phyloP scores from a whole-genome alignment of 805 yeast species.

The Wickerhamiella kurtzmanii region DNA sequence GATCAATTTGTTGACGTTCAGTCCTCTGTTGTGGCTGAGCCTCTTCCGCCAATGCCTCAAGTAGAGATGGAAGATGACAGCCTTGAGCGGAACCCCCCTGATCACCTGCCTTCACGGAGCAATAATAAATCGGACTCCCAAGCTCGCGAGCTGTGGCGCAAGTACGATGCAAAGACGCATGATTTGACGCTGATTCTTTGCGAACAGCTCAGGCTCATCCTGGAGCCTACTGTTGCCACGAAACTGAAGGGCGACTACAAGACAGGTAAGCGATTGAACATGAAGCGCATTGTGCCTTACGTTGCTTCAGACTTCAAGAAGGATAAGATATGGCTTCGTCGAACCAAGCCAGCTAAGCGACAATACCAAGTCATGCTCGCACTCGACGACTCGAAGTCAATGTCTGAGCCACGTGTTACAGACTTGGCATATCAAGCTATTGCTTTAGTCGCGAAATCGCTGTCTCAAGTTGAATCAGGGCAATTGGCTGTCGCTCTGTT shows the following conservation, averaged over 20 bases:
- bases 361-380: conserved; percentile 97
- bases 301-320: conserved; percentile 95
- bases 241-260: conserved; percentile 90
- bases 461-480: conserved; percentile 89
- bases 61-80: background rate
- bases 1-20: no score
- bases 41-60: background rate
- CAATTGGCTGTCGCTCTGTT: conserved; percentile 80
- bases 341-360: conserved; percentile 95
- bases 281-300: conserved; percentile 95
- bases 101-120: background rate
- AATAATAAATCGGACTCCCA: conserved; percentile 26
- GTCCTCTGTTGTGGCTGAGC: background rate
- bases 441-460: conserved; percentile 84
- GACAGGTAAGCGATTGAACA: conserved; percentile 91
- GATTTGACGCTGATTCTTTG: conserved; percentile 78
- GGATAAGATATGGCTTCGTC: conserved; percentile 94
- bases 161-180: conserved; percentile 70
- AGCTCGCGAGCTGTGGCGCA: conserved; percentile 69
- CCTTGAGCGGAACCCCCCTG: background rate
- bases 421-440: conserved; percentile 89
- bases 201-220: conserved; percentile 82
- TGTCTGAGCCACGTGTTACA: conserved; percentile 86
- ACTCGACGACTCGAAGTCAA: conserved; percentile 92
- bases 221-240: conserved; percentile 95